Percentiles rank a stretch among this genome's conserved stretches.
Conservation (phyloP, 805 yeast genomes). For the Ogataea methylovora region DNA sequence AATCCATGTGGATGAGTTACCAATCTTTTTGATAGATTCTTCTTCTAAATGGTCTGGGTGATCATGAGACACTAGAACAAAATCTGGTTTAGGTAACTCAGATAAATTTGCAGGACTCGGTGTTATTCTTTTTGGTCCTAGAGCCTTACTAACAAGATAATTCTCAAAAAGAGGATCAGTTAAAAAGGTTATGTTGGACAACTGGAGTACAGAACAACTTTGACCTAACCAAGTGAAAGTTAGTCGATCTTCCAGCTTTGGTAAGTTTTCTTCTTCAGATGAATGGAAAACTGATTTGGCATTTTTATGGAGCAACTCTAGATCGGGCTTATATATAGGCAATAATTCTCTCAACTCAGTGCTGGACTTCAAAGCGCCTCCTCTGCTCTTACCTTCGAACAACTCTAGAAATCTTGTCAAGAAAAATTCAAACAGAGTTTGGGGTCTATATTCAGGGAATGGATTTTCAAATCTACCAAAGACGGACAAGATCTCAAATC, state of each 20-base stretch:
- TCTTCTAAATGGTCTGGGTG: slow-evolving; percentile 93
- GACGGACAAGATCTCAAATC: slow-evolving; percentile 35
- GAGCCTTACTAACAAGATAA: slow-evolving; percentile 47
- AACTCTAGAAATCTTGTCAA: slow-evolving; percentile 66
- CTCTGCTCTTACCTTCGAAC: slow-evolving; percentile 50
- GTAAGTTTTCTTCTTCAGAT: slow-evolving; percentile 13
- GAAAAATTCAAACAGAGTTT: slow-evolving; percentile 80
- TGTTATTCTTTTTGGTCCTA: slow-evolving; percentile 84
- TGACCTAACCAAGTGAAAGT: slow-evolving; percentile 92
- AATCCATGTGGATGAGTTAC: slow-evolving; percentile 67
- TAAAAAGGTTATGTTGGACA: slow-evolving; percentile 64
- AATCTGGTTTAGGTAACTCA: slow-evolving; percentile 61
- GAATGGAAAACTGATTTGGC: slow-evolving; percentile 13
- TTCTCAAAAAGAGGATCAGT: slow-evolving; percentile 81
- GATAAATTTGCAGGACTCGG: slow-evolving; percentile 63
- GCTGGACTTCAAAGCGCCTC: slow-evolving; percentile 45
- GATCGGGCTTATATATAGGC: slow-evolving; percentile 54
- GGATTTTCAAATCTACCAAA: slow-evolving; percentile 87
- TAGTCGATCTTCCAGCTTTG: slow-evolving; percentile 36
- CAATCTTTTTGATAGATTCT: slow-evolving; percentile 45
- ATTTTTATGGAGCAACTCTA: slow-evolving; percentile 28
- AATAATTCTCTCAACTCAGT: slow-evolving; percentile 45
- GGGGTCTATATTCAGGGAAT: slow-evolving; percentile 82
- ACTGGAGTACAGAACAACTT: slow-evolving; percentile 69
- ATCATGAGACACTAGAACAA: slow-evolving; percentile 81